Evolutionary conservation across 495 filamentous ascomycete genomes (phyloP), one percentile per base, ranked within the genome.

Genomic region (Aspergillus panamensis): DNA sequence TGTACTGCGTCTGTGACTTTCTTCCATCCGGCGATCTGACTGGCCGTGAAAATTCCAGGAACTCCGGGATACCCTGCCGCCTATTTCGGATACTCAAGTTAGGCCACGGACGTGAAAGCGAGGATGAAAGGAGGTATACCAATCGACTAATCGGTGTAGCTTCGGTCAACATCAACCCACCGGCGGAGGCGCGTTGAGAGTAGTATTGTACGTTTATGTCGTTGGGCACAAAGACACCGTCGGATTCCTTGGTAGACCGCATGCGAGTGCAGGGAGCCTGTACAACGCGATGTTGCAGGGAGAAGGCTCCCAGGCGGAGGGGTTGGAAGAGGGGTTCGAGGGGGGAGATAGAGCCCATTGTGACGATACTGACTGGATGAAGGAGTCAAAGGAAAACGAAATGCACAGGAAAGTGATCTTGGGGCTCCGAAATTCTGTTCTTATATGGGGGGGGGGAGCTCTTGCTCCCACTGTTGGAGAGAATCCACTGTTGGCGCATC

Each of bases 211-310:
- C 68, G 2, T 73, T 67, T 1, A 79, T 62, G 10, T 71, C 69
- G n/a, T 68, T 70, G 19, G 69, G 64, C 32, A 72, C 65, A 52
- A 74, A 77, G 6, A 73, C 65, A 43, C 68, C 68, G n/a, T 73
- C 66, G 7, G 75, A 72, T 51, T 70, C 69, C 44, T 66, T 69
- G 9, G 65, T 67, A 20, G 71, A 66, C 16, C 82, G 77, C 62
- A 78, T 76, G 2, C 81, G 76, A n/a, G 81, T 85, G 40, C 80
- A 64, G 6, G 81, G 82, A 3, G 80, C 80, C 62, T 80, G 73
- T 17, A 76, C 68, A 31, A 85, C 62, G 10, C 80, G 78, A 62
- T 84, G 80, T 13, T 68, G 64, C 21, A 84, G 75, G 7, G 69
- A 66, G 12, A 80, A 55, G 33, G 70, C 59, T 12, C 77, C 79